Evolutionary conservation across 177 flowering plant genomes (phyloP).

Genomic region (Vitis hybrid): DNA sequence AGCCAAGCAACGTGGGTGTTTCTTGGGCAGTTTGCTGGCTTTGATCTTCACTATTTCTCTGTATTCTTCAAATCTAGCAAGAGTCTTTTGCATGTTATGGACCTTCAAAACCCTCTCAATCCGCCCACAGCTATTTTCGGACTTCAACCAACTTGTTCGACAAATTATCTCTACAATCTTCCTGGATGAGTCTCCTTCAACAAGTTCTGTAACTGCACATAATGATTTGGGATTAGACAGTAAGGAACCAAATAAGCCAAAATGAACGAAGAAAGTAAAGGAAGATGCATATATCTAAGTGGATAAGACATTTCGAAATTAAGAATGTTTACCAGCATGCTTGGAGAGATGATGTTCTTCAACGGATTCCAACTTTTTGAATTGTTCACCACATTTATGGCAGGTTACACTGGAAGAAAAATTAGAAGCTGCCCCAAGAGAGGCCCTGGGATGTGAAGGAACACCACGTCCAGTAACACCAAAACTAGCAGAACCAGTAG

Average conservation of each 20-base stretch:
- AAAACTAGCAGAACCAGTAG: constrained; percentile 3
- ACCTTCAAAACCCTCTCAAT: constrained; percentile 84
- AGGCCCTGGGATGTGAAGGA: neutral
- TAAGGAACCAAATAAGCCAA: neutral
- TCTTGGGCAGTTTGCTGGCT: constrained; percentile 82
- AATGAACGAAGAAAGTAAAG: neutral
- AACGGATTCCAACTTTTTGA: constrained; percentile 22
- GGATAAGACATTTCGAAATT: neutral
- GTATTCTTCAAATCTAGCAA: constrained; percentile 81
- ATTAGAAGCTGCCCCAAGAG: constrained; percentile 3
- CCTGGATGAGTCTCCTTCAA: constrained; percentile 88
- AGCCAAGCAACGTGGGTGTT: constrained; percentile 86
- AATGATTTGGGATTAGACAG: too few species aligned
- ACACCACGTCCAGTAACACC: neutral
- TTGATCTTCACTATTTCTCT: constrained; percentile 75
- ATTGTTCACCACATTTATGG: constrained; percentile 30
- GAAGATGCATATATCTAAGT: neutral
- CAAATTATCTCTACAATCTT: constrained; percentile 87
- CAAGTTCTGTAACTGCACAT: constrained; percentile 73
- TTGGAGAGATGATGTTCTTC: constrained; percentile 35
- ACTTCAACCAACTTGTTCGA: constrained; percentile 60
- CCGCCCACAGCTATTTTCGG: constrained; percentile 45
- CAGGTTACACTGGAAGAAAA: constrained; percentile 14
- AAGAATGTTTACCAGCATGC: constrained; percentile 26
- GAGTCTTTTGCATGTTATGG: constrained; percentile 79